phyloP scores from a whole-genome alignment of 768 basidiomycete species.

The Tricholoma hemisulphureum region DNA sequence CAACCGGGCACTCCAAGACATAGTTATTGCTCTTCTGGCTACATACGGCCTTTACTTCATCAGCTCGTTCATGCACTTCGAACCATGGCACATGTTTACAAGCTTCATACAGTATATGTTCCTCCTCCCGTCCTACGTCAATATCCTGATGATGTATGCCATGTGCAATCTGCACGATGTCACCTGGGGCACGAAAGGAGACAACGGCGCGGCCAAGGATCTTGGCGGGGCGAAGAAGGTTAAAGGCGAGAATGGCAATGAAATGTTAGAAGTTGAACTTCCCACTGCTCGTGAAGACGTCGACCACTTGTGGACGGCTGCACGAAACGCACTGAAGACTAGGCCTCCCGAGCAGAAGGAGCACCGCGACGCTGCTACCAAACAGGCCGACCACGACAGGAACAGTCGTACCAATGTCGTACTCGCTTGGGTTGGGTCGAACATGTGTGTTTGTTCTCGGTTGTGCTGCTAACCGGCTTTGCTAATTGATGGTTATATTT shows the following conservation, averaged over 20 bases:
- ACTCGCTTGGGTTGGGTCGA: constrained; percentile 78
- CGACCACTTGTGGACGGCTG: constrained; percentile 82
- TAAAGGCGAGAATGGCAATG: constrained; percentile 80
- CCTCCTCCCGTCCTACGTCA: constrained; percentile 73
- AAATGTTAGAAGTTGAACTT: constrained; percentile 82
- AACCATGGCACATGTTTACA: constrained; percentile 98
- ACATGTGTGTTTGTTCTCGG: constrained; percentile 57
- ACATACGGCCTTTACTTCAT: constrained; percentile 86
- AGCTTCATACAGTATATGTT: constrained; percentile 92
- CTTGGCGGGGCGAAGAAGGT: constrained; percentile 89
- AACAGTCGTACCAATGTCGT: constrained; percentile 85
- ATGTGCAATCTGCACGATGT: constrained; percentile 93
- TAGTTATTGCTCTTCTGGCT: constrained; percentile 74
- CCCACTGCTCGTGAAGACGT: constrained; percentile 83
- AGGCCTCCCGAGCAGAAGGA: constrained; percentile 74
- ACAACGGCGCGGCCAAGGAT: constrained; percentile 85
- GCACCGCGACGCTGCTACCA: constrained; percentile 83
- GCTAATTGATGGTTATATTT: constrained; percentile 6
- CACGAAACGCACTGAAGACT: constrained; percentile 63
- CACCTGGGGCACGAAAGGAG: constrained; percentile 91
- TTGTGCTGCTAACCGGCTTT: constrained; percentile 6
- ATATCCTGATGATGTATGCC: constrained; percentile 92
- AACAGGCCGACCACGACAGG: constrained; percentile 84
- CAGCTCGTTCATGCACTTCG: constrained; percentile 82
- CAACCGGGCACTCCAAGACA: constrained; percentile 76